Evolutionary conservation across 495 filamentous ascomycete genomes (phyloP).

Genomic region (Aspergillus nanangensis): DNA sequence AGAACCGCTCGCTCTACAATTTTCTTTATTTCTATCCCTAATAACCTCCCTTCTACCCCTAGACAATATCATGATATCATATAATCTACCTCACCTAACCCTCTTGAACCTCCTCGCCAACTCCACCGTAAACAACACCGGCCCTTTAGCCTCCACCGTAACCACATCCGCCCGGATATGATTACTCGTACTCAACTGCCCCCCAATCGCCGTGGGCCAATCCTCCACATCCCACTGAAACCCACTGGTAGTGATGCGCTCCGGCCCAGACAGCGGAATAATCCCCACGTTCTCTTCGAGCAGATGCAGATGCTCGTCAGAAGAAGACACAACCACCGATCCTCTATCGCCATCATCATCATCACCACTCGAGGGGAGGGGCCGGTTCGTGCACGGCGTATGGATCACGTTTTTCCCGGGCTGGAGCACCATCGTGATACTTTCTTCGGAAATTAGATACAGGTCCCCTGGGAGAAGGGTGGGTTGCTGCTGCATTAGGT

Average conservation of each 20-base stretch:
- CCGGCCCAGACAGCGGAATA: constrained; percentile 70
- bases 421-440: constrained; percentile 73
- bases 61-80: background rate
- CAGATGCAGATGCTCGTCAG: constrained; percentile 15
- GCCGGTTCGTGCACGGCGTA: constrained; percentile 45
- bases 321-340: background rate
- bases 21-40: too few species aligned
- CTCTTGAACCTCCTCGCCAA: constrained; percentile 45
- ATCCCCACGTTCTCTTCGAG: constrained; percentile 75
- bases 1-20: too few species aligned
- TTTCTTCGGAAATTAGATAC: constrained; percentile 73
- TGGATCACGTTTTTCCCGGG: constrained; percentile 62
- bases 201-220: constrained; percentile 79
- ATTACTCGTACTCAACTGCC: constrained; percentile 89
- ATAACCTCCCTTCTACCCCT: too few species aligned
- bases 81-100: constrained; percentile 2
- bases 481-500: constrained; percentile 27
- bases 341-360: constrained; percentile 9
- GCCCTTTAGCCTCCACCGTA: constrained; percentile 57
- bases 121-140: constrained; percentile 85
- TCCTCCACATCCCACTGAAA: constrained; percentile 85
- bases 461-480: constrained; percentile 30
- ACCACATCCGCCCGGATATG: constrained; percentile 59
- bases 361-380: background rate
- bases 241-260: constrained; percentile 69